Conservation (phyloP, 2,329 filamentous ascomycete species). For the Colletotrichum sp. region DNA sequence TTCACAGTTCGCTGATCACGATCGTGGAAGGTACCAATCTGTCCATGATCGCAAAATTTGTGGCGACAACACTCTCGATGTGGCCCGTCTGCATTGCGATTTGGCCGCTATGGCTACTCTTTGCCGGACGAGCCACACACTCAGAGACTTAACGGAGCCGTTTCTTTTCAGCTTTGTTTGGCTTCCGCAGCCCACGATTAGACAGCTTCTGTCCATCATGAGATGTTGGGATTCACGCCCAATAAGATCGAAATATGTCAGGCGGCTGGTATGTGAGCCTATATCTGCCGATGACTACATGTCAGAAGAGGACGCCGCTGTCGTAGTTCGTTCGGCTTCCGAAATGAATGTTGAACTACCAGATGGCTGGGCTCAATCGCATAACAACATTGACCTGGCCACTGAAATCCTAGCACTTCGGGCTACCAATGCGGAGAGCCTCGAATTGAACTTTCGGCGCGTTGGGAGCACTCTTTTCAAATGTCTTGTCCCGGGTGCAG, state of each 20-base stretch:
- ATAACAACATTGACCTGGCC: neutral
- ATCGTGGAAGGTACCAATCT: neutral
- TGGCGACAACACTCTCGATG: neutral
- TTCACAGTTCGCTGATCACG: neutral
- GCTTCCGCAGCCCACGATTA: neutral
- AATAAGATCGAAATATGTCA: neutral
- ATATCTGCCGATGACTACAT: neutral
- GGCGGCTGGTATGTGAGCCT: neutral
- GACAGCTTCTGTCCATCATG: neutral
- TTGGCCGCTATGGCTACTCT: neutral
- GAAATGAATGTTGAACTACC: neutral
- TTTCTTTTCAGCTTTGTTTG: neutral
- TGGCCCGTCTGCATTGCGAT: neutral
- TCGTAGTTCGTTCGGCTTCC: neutral
- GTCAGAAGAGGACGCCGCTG: neutral
- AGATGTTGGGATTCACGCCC: neutral
- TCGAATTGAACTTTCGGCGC: neutral
- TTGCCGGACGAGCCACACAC: neutral
- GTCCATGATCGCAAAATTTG: neutral
- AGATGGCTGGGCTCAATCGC: neutral
- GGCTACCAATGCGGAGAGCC: neutral
- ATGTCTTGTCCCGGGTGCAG: neutral
- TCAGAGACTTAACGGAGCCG: neutral
- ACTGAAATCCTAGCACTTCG: neutral
- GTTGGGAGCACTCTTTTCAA: neutral